Evolutionary conservation across 2,329 filamentous ascomycete species (phyloP).

Genomic region (Grosmannia serpens): DNA sequence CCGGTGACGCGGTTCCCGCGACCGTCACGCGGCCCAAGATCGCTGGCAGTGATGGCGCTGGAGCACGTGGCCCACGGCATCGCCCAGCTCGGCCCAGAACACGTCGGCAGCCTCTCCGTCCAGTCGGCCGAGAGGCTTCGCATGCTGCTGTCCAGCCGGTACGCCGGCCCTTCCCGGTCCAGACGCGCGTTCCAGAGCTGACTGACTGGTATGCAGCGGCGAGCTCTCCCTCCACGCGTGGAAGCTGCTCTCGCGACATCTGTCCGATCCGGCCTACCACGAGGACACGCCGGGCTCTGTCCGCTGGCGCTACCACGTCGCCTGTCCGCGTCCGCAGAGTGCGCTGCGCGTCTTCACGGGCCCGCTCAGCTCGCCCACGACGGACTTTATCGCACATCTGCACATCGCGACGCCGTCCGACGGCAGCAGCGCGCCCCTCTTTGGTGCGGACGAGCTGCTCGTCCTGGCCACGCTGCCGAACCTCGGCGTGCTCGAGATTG

Average conservation of each 20-base stretch:
- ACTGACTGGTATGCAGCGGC: neutral
- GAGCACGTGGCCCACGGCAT: slow-evolving; percentile 1
- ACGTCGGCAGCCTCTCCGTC: slow-evolving; percentile 1
- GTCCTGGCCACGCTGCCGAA: slow-evolving; percentile 30
- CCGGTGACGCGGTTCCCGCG: neutral
- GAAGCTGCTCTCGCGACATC: neutral
- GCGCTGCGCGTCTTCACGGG: slow-evolving; percentile 3
- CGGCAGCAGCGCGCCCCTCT: neutral
- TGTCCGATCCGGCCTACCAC: neutral
- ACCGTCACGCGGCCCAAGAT: slow-evolving; percentile 3
- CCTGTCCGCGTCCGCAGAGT: neutral
- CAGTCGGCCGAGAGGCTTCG: neutral
- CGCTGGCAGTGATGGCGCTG: slow-evolving; percentile 6
- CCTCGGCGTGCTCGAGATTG: slow-evolving; percentile 35
- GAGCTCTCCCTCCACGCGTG: slow-evolving; percentile 3
- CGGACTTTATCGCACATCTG: slow-evolving; percentile 19
- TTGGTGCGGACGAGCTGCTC: slow-evolving; percentile 26
- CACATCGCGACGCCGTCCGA: slow-evolving; percentile 10
- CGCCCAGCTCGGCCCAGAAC: neutral
- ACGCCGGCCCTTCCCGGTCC: neutral
- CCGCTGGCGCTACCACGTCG: neutral
- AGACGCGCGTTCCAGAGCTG: no score
- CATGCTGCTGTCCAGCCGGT: neutral
- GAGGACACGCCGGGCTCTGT: neutral
- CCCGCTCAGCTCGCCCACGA: slow-evolving; percentile 1